Percentiles rank a stretch among this genome's conserved stretches.
Conservation (phyloP, 2,329 filamentous ascomycete species). For the Keithomyces neogunnii region DNA sequence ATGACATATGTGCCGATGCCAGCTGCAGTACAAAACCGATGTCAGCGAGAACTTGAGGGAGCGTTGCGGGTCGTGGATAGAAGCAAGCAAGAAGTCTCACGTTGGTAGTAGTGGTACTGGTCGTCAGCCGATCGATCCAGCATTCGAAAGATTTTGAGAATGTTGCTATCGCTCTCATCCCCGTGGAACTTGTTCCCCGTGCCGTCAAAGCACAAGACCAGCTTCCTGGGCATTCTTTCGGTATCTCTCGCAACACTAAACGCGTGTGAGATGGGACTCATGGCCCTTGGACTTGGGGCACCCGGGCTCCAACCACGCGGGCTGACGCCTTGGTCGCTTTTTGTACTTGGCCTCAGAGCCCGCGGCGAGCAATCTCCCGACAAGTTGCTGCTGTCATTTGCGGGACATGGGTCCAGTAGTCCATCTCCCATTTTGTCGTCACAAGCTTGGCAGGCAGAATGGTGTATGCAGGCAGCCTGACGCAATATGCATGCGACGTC, state of each 20-base stretch:
- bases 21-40: conserved; percentile 24
- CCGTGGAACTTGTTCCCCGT: conserved; percentile 57
- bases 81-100: conserved; percentile 25
- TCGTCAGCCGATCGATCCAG: conserved; percentile 53
- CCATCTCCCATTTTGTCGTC: conserved; percentile 3
- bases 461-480: background rate
- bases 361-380: background rate
- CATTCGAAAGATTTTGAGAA: conserved; percentile 64
- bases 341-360: background rate
- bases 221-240: conserved; percentile 27
- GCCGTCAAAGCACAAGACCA: conserved; percentile 55
- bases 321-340: background rate
- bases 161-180: conserved; percentile 55
- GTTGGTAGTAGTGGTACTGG: conserved; percentile 58
- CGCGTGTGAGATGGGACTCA: conserved; percentile 3
- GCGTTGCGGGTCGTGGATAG: too few relatives aligned
- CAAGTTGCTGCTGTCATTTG: background rate
- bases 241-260: background rate
- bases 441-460: background rate
- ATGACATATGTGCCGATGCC: conserved; percentile 69
- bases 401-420: background rate
- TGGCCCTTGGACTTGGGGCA: background rate
- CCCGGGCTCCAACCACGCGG: background rate
- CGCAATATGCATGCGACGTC: too few relatives aligned
- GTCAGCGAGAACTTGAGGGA: too few relatives aligned